Base-by-base conservation (phyloP, 768 basidiomycete species). In the Agrocybe chaxingu region DNA sequence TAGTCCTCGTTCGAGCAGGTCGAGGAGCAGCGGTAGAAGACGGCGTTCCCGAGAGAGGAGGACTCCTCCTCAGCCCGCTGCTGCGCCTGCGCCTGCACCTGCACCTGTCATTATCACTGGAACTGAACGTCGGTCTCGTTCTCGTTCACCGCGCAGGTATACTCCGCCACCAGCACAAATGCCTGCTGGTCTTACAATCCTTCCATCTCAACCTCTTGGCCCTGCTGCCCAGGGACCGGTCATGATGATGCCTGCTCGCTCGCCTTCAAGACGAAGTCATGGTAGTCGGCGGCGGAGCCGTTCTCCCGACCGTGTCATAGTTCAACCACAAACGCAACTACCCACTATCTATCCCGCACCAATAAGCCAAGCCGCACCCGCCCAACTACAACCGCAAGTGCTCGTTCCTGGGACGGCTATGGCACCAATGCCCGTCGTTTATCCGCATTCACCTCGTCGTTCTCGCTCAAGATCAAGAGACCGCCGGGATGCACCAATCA, bases 41-140 rank as follows among this genome's bases (percentile, higher is more conserved):
- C 47, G 45, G 38, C 52, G 51, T 8, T 55, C 34, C 11, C 46
- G 32, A n/a, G 24, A 24, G 24, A 24, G 24, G 24, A 52, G 42
- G 36, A 52, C 54, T 13, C 54, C 56, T 34, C 43, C 43, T 12
- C 30, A 42, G 4, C 42, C 48, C 10, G 48, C 50, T 3, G 42
- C 48, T 5, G 48, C 51, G 8, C 40, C 47, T 10, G 43, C 53
- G 3, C 51, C 48, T 12, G 45, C 45, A n/a, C 50, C 60, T 33
- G 53, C 56, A 35, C 60, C 60, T 7, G 40, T 64, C 2, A 57
- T 64, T 43, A 62, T 60, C 32, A 39, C 50, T 33, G 60, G 38
- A 37, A 46, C 58, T 45, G 52, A 39, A 48, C 57, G 60, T 29
- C 58, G 60, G 36, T 63, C 62, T 45, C 57, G 52, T 31, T 62